phyloP scores from a whole-genome alignment of 495 filamentous ascomycete species.

The Baudoinia panamericana region DNA sequence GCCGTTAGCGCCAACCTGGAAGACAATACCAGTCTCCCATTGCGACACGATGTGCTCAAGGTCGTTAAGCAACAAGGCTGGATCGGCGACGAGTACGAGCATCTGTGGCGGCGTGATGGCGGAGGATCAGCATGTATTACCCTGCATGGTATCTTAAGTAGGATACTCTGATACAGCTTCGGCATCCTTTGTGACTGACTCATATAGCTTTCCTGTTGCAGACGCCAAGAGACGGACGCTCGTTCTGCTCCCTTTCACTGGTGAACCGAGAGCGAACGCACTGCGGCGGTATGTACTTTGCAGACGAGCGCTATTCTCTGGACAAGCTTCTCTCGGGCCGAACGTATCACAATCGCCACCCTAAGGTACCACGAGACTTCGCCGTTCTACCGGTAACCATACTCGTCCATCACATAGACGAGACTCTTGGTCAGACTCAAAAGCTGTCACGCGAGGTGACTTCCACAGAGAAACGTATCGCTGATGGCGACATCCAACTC shows the following conservation, averaged over 20 bases:
- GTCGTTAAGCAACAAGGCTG: conserved; percentile 14
- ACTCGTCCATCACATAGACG: conserved; percentile 16
- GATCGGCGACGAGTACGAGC: conserved; percentile 20
- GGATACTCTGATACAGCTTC: too few species aligned
- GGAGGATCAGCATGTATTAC: conserved; percentile 14
- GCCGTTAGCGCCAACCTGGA: conserved; percentile 17
- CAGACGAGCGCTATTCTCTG: conserved; percentile 10
- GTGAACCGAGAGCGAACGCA: conserved; percentile 17
- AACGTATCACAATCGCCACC: conserved; percentile 16
- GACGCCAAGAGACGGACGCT: conserved; percentile 18
- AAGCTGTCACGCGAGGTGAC: conserved; percentile 14
- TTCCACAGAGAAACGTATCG: conserved; percentile 18
- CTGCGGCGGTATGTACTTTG: conserved; percentile 17
- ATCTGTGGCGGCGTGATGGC: conserved; percentile 20
- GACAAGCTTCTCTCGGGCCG: conserved; percentile 10
- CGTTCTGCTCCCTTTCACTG: conserved; percentile 20
- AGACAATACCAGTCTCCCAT: conserved; percentile 10
- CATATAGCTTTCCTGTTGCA: conserved; percentile 18
- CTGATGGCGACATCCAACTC: conserved; percentile 17
- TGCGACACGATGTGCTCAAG: conserved; percentile 6
- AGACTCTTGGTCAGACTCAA: conserved; percentile 14
- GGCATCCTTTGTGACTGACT: too few species aligned
- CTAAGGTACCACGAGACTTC: conserved; percentile 20
- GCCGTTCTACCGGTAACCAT: conserved; percentile 17
- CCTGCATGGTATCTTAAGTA: conserved; percentile 17